These are phyloP conservation scores for Picocystis salinarum DNA, from an alignment of 139 green algal genomes.

Conservation along the genomic window DNA sequence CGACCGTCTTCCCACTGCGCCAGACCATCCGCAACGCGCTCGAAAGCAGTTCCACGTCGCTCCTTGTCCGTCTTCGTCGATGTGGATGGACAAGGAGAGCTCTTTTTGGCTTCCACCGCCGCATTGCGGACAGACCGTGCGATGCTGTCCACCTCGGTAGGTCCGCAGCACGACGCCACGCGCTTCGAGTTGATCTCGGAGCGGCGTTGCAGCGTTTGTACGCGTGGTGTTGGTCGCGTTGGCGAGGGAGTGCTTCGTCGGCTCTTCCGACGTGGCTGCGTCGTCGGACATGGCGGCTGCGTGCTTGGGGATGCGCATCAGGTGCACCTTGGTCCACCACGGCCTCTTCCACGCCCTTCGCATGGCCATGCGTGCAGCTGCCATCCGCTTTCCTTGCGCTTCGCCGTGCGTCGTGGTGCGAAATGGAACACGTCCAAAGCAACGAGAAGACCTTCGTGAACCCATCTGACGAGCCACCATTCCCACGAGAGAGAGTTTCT, in stretches of 20 bases:
- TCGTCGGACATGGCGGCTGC: background rate
- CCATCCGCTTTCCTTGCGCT: too few species aligned
- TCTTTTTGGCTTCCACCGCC: constrained; percentile 9
- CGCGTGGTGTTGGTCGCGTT: too few species aligned
- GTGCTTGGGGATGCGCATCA: background rate
- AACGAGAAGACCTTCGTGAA: too few species aligned
- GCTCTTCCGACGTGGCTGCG: background rate
- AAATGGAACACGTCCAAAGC: too few species aligned
- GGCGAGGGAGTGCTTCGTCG: background rate
- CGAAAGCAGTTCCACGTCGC: constrained; percentile 41
- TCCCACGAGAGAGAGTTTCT: too few species aligned
- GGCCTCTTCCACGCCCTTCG: background rate
- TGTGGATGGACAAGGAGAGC: constrained; percentile 18
- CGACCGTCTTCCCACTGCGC: constrained; percentile 5
- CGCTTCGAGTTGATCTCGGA: constrained; percentile 1
- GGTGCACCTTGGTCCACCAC: background rate
- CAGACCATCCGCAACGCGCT: constrained; percentile 32
- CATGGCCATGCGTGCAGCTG: background rate
- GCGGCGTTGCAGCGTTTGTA: background rate
- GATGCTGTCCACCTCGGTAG: constrained; percentile 1
- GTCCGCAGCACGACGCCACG: constrained; percentile 1
- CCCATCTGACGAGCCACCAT: too few species aligned
- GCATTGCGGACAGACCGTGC: constrained; percentile 5
- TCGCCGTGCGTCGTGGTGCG: too few species aligned
- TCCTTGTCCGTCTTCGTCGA: constrained; percentile 14